A percentile compares a stretch with the other conserved stretches of the same genome.
These are phyloP conservation scores for Biscutella laevigata DNA, from an alignment of 441 rosid species.

Conservation along the genomic window DNA sequence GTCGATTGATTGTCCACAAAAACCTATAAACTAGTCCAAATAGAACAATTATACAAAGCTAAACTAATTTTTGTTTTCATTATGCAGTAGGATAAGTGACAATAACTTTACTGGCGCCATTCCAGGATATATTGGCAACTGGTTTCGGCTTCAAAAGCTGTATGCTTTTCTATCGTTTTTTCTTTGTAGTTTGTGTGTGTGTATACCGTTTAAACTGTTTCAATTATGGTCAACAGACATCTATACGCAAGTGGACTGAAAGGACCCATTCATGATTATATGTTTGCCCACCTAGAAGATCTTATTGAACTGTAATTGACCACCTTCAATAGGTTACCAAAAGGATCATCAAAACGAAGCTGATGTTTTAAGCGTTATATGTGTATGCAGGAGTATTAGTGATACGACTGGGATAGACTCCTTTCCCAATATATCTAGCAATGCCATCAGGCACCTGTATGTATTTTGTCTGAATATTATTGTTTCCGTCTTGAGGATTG, in stretches of 20 bases:
- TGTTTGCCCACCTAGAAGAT: neutral
- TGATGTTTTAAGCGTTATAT: neutral
- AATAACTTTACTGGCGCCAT: slow-evolving; percentile 14
- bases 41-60: neutral
- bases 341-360: neutral
- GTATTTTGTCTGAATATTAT: neutral
- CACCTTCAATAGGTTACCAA: neutral
- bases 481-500: neutral
- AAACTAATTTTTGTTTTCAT: neutral
- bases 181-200: neutral
- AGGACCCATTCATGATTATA: slow-evolving; percentile 23
- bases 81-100: slow-evolving; percentile 15
- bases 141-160: slow-evolving; percentile 7
- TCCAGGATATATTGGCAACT: slow-evolving; percentile 19
- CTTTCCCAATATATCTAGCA: slow-evolving; percentile 15
- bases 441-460: neutral
- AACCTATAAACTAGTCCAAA: neutral
- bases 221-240: slow-evolving; percentile 2
- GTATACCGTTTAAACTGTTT: neutral
- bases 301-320: neutral
- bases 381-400: slow-evolving; percentile 11
- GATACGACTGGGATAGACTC: slow-evolving; percentile 9
- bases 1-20: neutral
- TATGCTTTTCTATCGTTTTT: slow-evolving; percentile 1
- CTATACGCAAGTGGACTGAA: slow-evolving; percentile 21